These are phyloP conservation scores for Cystobasidiopsis lactophilus DNA, from an alignment of 768 basidiomycete species.

Conservation along the genomic window DNA sequence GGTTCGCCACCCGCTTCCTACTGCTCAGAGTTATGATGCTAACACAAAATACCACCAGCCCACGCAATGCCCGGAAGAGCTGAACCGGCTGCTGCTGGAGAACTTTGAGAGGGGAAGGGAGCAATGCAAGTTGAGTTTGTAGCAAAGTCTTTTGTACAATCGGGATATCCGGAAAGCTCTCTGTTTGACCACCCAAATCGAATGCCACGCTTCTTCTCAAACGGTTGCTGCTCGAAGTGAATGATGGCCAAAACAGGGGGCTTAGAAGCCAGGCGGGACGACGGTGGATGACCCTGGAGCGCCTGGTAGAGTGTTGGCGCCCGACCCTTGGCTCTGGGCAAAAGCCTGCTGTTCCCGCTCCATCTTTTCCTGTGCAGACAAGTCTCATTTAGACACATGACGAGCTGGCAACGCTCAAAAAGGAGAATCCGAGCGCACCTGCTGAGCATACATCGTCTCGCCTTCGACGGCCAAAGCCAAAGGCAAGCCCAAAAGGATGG, in stretches of 20 bases:
- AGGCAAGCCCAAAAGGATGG: conserved; percentile 78
- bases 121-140: background rate
- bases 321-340: conserved; percentile 43
- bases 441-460: conserved; percentile 77
- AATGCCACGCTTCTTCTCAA: no score
- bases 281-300: conserved; percentile 26
- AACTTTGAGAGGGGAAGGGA: background rate
- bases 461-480: conserved; percentile 83
- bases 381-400: no score
- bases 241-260: no score
- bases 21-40: no score
- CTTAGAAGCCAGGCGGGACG: conserved; percentile 63
- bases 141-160: background rate
- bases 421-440: no score
- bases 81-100: background rate
- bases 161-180: no score
- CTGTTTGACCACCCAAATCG: no score
- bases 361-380: no score
- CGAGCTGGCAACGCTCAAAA: no score
- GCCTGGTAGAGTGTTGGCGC: background rate
- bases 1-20: no score
- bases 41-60: no score
- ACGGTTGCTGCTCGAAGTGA: no score
- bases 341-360: conserved; percentile 82
- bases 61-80: background rate